Conservation (phyloP, 306 rosid genomes). For the Rosa rugosa region DNA sequence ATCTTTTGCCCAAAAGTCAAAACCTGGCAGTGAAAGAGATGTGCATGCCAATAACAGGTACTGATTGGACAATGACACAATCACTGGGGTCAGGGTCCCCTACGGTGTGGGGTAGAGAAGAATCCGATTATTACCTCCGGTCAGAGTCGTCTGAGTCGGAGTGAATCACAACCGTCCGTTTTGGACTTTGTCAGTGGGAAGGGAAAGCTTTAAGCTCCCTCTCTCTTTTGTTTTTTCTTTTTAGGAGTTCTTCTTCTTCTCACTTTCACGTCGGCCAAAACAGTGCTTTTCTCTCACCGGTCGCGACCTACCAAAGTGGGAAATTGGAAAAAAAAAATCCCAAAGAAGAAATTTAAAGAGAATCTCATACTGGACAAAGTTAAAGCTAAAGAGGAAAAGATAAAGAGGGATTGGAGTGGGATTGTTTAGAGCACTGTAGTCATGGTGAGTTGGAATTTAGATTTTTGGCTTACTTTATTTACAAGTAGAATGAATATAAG, state of each 20-base stretch:
- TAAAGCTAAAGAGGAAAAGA: constrained; percentile 9
- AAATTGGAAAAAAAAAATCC: not conserved
- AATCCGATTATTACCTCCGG: not conserved
- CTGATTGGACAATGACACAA: constrained; percentile 3
- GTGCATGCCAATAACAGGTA: not conserved
- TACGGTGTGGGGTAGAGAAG: not conserved
- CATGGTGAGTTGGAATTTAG: not conserved
- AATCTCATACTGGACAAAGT: constrained; percentile 9
- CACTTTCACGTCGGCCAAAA: constrained; percentile 28
- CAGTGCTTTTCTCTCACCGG: constrained; percentile 34
- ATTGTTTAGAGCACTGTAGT: not conserved
- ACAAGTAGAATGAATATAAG: not conserved
- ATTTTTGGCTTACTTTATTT: not conserved
- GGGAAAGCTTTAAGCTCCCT: no score
- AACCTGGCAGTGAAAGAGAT: constrained; percentile 15
- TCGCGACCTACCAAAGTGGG: constrained; percentile 19
- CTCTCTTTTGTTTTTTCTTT: not conserved
- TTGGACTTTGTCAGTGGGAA: not conserved
- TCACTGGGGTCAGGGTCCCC: not conserved
- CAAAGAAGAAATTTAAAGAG: not conserved
- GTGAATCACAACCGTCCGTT: not conserved
- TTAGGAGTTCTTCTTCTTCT: constrained; percentile 22
- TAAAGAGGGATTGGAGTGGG: not conserved
- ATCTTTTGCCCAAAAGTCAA: constrained; percentile 21
- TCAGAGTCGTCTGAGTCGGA: constrained; percentile 10